phyloP scores from a whole-genome alignment of 2,329 filamentous ascomycete species.

The Epichloe bromicola region DNA sequence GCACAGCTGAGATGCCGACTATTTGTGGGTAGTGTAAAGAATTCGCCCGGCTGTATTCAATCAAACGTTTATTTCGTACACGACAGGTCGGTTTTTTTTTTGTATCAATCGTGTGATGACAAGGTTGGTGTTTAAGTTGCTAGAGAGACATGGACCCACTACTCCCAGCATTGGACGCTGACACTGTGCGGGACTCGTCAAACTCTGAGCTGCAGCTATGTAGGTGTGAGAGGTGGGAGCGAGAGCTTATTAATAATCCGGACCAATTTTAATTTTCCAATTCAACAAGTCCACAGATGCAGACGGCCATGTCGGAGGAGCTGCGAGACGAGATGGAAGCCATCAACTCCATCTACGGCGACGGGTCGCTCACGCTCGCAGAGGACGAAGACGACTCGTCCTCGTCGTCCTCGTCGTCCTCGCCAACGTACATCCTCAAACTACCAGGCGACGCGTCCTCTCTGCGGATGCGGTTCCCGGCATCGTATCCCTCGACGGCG shows the following conservation, averaged over 20 bases:
- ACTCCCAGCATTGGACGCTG: background rate
- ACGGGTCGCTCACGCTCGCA: slow-evolving; percentile 42
- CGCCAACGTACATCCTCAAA: slow-evolving; percentile 43
- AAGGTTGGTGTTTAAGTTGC: too few relatives aligned
- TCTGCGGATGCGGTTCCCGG: slow-evolving; percentile 54
- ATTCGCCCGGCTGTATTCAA: background rate
- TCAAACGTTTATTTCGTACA: background rate
- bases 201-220: too few relatives aligned
- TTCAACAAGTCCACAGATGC: too few relatives aligned
- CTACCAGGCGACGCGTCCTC: slow-evolving; percentile 51
- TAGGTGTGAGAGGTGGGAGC: too few relatives aligned
- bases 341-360: slow-evolving; percentile 74
- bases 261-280: too few relatives aligned
- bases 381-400: slow-evolving; percentile 13
- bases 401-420: background rate
- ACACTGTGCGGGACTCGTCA: background rate
- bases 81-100: too few relatives aligned
- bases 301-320: slow-evolving; percentile 37
- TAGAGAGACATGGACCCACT: background rate
- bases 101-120: too few relatives aligned
- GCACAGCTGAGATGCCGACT: slow-evolving; percentile 5
- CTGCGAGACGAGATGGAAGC: slow-evolving; percentile 65
- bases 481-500: slow-evolving; percentile 59
- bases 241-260: too few relatives aligned
- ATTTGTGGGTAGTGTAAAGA: slow-evolving; percentile 2